Evolutionary conservation across 352 stramenopile species (phyloP).

Genomic region (Paralagenidium karlingii): DNA sequence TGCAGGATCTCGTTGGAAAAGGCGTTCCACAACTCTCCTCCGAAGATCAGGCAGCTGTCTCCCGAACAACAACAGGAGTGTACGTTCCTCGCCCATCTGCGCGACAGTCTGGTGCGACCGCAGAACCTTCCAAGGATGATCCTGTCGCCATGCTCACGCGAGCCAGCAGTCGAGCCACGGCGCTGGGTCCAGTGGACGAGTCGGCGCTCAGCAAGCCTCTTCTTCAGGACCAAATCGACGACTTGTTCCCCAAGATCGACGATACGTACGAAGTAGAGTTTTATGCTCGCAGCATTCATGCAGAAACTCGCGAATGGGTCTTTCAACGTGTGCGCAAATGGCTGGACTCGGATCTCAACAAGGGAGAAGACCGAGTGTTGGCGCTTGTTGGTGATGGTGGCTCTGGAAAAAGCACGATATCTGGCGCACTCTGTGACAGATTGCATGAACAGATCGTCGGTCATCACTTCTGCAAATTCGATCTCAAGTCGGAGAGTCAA

Average conservation of each 20-base stretch:
- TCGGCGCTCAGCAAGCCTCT: constrained; percentile 51
- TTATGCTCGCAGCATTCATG: constrained; percentile 22
- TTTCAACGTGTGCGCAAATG: constrained; percentile 60
- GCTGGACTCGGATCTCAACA: constrained; percentile 58
- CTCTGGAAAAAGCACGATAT: constrained; percentile 55
- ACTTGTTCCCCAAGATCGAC: constrained; percentile 76
- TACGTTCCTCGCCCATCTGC: no score
- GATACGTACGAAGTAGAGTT: constrained; percentile 28
- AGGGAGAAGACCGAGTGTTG: constrained; percentile 36
- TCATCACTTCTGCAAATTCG: constrained; percentile 64
- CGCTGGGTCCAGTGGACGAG: constrained; percentile 53
- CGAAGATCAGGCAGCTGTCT: no score
- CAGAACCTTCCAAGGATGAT: background rate
- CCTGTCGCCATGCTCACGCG: background rate
- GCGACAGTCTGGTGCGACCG: background rate
- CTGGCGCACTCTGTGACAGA: constrained; percentile 30
- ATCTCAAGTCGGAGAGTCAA: constrained; percentile 55
- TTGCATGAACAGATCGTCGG: constrained; percentile 45
- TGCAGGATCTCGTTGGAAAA: constrained; percentile 10
- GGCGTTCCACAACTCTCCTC: constrained; percentile 15
- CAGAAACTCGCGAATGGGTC: constrained; percentile 46
- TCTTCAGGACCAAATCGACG: constrained; percentile 53
- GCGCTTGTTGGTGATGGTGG: constrained; percentile 58
- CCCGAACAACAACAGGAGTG: no score
- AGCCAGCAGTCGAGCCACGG: background rate